Conservation (phyloP, 2,329 filamentous ascomycete species). For the Pseudogymnoascus sp. region DNA sequence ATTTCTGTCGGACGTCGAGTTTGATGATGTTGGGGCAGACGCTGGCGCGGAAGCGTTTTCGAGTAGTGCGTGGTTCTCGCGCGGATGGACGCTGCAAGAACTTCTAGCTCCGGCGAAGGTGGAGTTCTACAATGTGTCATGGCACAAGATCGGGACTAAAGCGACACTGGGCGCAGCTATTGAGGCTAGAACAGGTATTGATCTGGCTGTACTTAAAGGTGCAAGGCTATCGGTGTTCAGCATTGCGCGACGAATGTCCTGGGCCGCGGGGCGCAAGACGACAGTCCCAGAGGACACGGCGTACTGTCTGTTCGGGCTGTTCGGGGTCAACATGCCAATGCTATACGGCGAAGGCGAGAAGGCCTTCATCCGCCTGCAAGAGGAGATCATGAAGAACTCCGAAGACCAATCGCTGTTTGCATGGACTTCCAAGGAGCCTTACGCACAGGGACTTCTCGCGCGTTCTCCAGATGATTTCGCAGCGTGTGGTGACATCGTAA, state of each 20-base stretch:
- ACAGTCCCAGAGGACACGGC: conserved; percentile 23
- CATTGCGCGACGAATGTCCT: conserved; percentile 25
- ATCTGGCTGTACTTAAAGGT: conserved; percentile 17
- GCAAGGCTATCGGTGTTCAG: conserved; percentile 20
- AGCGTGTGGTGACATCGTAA: not conserved
- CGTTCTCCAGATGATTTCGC: conserved; percentile 10
- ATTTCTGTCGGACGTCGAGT: conserved; percentile 15
- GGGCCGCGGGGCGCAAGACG: conserved; percentile 22
- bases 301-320: conserved; percentile 27
- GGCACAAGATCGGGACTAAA: conserved; percentile 16
- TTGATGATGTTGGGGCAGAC: not conserved
- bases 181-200: conserved; percentile 14
- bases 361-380: conserved; percentile 25
- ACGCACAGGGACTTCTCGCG: conserved; percentile 13
- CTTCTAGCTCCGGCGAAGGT: conserved; percentile 14
- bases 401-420: conserved; percentile 32
- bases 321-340: conserved; percentile 30
- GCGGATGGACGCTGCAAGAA: conserved; percentile 18
- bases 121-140: conserved; percentile 13
- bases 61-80: conserved; percentile 12
- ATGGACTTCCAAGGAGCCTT: conserved; percentile 16
- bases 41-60: not conserved
- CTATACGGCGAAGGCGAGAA: conserved; percentile 26
- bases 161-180: not conserved
- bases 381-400: conserved; percentile 26